A percentile compares a stretch with the other conserved stretches of the same genome.
Evolutionary conservation across 345 rosid species (phyloP).

Genomic region (Cardamine chenopodiifolia): DNA sequence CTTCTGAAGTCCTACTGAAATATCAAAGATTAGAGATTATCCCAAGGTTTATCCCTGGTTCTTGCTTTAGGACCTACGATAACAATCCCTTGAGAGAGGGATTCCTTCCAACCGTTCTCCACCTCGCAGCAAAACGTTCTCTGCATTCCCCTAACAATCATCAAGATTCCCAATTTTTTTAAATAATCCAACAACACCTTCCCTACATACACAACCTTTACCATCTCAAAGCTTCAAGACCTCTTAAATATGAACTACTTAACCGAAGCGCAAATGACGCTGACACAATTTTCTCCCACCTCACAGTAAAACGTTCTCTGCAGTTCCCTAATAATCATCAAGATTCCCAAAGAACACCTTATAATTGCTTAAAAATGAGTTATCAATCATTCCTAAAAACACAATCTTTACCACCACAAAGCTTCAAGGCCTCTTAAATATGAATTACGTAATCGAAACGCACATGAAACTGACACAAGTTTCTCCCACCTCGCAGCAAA

Average conservation of each 20-base stretch:
- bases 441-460: not conserved
- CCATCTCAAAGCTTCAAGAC: conserved; percentile 30
- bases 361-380: too few species aligned
- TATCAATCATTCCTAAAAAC: too few species aligned
- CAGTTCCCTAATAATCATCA: not conserved
- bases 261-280: not conserved
- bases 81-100: conserved; percentile 83
- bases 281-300: not conserved
- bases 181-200: conserved; percentile 54
- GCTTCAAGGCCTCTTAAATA: not conserved
- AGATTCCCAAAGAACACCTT: too few species aligned
- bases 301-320: not conserved
- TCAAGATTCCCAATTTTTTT: conserved; percentile 72
- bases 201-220: conserved; percentile 50
- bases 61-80: conserved; percentile 84
- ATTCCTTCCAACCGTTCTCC: conserved; percentile 82
- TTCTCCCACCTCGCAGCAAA: conserved; percentile 56
- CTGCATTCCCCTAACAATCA: conserved; percentile 99
- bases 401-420: not conserved
- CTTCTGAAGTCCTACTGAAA: conserved; percentile 33
- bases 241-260: conserved; percentile 13
- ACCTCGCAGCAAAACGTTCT: conserved; percentile 67
- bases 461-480: not conserved
- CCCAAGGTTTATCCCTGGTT: conserved; percentile 72
- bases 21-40: conserved; percentile 46